Base-by-base conservation (phyloP, 1,139 yeast genomes). In the Sugiyamaella xylanicola region DNA sequence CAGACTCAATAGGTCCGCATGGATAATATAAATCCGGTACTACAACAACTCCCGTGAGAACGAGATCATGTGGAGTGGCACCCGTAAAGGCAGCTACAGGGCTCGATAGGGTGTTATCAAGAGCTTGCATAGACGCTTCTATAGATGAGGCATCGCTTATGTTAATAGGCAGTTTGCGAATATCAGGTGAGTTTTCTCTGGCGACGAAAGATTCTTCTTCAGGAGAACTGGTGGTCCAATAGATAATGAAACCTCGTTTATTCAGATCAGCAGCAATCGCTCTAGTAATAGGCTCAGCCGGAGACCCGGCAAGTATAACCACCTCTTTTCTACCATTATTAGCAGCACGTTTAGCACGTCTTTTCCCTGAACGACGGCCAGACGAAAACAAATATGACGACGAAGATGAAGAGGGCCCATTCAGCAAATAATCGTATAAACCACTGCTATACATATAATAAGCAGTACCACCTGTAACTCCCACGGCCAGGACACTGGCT, bases 321-420 rank as follows among this genome's bases (percentile, higher is more conserved):
- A 87, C 93, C 63, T 88, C 95, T 56, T 80, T 78, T 46, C 96
- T 73, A 1, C 89, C 88, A 0, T 95, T 95, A 61, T 85, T 85
- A 8, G 80, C 64, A 36, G 88, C 74, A 58, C 83, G 78, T 3
- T 79, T 77, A 0, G 91, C 95, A 59, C 85, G 73, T 63, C 95
- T 74, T 47, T 67, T 45, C 60, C 52, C 46, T 54, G 56, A 21
- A 35, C 46, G 40, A 40, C 56, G 42, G 3, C 48, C 36, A 17
- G 48, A 11, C n/a, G 43, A n/a, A 40, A 52, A 32, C 8, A 8
- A 15, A 36, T 15, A 57, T 45, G 35, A 42, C 32, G 39, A 52
- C 51, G 48, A 51, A 56, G 56, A 50, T 25, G 29, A 25, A 36
- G 40, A n/a, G 13, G 15, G 15, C 5, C 37, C 37, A 32, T 32